Base-by-base conservation (phyloP, 2,329 filamentous ascomycete genomes). In the Magnaporthales sp. region DNA sequence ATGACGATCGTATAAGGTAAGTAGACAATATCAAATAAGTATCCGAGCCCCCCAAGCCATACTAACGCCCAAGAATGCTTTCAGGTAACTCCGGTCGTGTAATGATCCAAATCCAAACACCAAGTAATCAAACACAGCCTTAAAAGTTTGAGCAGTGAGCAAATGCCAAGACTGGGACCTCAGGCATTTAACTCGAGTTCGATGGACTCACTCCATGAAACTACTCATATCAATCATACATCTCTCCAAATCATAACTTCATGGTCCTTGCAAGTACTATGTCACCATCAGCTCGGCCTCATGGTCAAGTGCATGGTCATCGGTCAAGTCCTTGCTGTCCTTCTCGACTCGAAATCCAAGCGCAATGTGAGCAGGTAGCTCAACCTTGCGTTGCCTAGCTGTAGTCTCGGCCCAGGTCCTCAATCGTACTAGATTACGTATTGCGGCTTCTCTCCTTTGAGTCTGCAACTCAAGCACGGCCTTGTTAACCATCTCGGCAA, bases 401-500 rank as follows among this genome's bases (percentile, higher is more conserved):
- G 83, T 83, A 22, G 82, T 81, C 77, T 98, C 94, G 10, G 92
- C 89, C 92, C 94, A 99, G 0, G 89, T 88, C 67, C 94, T 86
- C 74, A 96, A 84, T 73, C 89, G 89, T 56, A 97, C 88, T 3
- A 99, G 82, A 70, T 91, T 87, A 67, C 91, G 86, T 70, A 99
- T 91, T 29, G 91, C 90, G 13, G 93, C 90, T 76, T 97, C 92
- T 68, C 89, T 86, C 69, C 88, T 84, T 71, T 88, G 83, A 26
- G 89, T 89, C 74, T 93, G 89, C 64, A 85, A 88, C 67, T 86
- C 82, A 29, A 98, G 80, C 66, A 99, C 92, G 11, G 93, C 92
- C 77, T 93, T 89, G 75, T 99, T 99, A 66, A 99, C 95, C 71
- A 86, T 85, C 68, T 89, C 89, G 4, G 95, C 95, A n/a, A 97